A percentile compares a stretch with the other conserved stretches of the same genome.
Conservation (phyloP, 2,329 filamentous ascomycete genomes). For the Cladosporium sp. region DNA sequence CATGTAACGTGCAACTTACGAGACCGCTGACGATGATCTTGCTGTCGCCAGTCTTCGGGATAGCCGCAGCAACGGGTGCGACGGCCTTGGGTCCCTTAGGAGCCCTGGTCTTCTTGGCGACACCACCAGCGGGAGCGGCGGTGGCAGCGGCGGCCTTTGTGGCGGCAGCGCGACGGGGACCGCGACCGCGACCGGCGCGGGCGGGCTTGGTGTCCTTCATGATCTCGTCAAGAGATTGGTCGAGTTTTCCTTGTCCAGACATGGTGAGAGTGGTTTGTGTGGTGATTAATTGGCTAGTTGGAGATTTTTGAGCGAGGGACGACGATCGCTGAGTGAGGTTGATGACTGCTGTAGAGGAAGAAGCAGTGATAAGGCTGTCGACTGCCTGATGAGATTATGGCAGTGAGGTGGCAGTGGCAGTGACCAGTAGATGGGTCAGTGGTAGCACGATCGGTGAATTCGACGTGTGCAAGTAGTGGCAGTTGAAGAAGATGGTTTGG, state of each 20-base stretch:
- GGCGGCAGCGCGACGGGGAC: slow-evolving; percentile 46
- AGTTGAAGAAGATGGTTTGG: slow-evolving; percentile 2
- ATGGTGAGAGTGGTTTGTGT: slow-evolving; percentile 49
- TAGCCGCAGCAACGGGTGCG: slow-evolving; percentile 56
- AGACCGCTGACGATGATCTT: slow-evolving; percentile 99
- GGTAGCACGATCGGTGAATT: neutral
- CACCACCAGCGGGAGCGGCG: slow-evolving; percentile 73
- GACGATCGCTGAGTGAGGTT: slow-evolving; percentile 1
- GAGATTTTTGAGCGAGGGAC: neutral
- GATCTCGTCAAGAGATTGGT: slow-evolving; percentile 96
- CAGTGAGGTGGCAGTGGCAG: slow-evolving; percentile 8
- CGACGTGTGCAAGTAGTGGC: slow-evolving; percentile 2
- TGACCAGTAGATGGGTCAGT: neutral
- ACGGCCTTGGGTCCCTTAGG: slow-evolving; percentile 50
- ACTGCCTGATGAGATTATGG: slow-evolving; percentile 3
- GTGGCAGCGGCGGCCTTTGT: slow-evolving; percentile 45
- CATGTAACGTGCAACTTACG: slow-evolving; percentile 55
- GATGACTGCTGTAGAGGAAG: neutral
- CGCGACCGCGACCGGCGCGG: slow-evolving; percentile 32
- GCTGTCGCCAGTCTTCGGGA: slow-evolving; percentile 67
- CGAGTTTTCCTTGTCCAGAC: slow-evolving; percentile 76
- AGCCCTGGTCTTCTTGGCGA: slow-evolving; percentile 67
- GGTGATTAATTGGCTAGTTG: neutral
- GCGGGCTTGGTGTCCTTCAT: slow-evolving; percentile 66
- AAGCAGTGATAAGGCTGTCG: neutral